Percentiles rank a stretch among this genome's conserved stretches.
These are phyloP conservation scores for Eucalyptus caleyi DNA, from an alignment of 345 rosid species.

Conservation along the genomic window DNA sequence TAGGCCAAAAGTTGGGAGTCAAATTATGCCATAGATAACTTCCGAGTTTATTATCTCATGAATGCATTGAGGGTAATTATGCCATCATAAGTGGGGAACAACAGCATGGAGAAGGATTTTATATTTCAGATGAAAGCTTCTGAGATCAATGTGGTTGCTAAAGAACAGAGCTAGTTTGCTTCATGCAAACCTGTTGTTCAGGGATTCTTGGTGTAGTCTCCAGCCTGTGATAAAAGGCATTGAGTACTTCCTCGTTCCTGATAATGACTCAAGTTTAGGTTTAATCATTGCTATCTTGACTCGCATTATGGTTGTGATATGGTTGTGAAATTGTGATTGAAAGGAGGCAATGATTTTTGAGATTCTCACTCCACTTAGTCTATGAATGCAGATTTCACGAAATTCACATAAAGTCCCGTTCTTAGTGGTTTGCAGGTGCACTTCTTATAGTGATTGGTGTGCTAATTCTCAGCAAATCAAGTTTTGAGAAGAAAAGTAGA, in stretches of 20 bases:
- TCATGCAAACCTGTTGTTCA: background rate
- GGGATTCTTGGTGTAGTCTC: background rate
- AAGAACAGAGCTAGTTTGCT: background rate
- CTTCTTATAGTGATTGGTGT: slow-evolving; percentile 57
- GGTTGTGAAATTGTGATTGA: background rate
- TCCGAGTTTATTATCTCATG: background rate
- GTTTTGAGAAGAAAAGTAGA: slow-evolving; percentile 35
- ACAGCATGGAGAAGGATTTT: background rate
- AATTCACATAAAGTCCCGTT: background rate
- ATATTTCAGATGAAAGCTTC: background rate
- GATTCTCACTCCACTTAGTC: background rate
- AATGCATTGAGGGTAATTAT: background rate
- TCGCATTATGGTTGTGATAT: background rate
- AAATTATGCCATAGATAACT: background rate
- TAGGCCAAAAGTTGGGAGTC: background rate
- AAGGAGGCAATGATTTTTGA: background rate
- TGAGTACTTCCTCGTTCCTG: background rate
- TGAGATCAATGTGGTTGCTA: background rate
- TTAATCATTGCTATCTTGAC: background rate
- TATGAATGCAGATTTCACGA: background rate
- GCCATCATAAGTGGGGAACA: background rate
- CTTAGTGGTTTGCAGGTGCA: slow-evolving; percentile 95
- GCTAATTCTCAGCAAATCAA: slow-evolving; percentile 63
- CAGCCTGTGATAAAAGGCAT: background rate
- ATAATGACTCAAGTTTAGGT: background rate